A percentile compares a stretch with the other conserved stretches of the same genome.
phyloP scores from a whole-genome alignment of 345 rosid genomes.

The Cardamine resedifolia region DNA sequence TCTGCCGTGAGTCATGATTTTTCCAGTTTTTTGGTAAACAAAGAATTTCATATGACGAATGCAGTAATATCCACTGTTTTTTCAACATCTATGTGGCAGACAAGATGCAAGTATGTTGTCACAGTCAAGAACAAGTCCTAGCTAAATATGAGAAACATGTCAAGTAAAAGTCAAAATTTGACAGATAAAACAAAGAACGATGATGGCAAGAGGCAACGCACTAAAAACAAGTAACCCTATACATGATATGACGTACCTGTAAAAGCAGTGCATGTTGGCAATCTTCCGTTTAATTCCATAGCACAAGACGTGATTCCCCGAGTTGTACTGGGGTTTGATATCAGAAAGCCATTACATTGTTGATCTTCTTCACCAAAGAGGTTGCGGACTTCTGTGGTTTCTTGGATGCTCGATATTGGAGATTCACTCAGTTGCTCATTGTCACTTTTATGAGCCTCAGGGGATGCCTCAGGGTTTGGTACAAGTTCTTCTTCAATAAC shows the following conservation, averaged over 20 bases:
- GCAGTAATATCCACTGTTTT: background rate
- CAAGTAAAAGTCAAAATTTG: background rate
- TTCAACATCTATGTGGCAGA: background rate
- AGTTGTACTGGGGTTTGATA: slow-evolving; percentile 33
- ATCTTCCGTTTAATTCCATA: slow-evolving; percentile 31
- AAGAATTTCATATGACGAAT: background rate
- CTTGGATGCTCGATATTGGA: slow-evolving; percentile 33
- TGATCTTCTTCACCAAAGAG: slow-evolving; percentile 32
- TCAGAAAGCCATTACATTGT: slow-evolving; percentile 34
- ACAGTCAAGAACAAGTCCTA: background rate
- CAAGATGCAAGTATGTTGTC: background rate
- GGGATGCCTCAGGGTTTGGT: slow-evolving; percentile 33
- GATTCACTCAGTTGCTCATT: slow-evolving; percentile 28
- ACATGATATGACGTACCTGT: slow-evolving; percentile 36
- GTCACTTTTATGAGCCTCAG: slow-evolving; percentile 29
- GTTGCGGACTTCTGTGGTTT: slow-evolving; percentile 30
- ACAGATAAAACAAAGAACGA: background rate
- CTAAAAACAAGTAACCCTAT: slow-evolving; percentile 19
- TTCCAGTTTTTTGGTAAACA: background rate
- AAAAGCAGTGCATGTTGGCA: slow-evolving; percentile 37
- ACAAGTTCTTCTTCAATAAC: slow-evolving; percentile 62
- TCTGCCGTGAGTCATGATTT: background rate
- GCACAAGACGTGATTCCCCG: slow-evolving; percentile 34
- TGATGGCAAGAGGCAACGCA: background rate
- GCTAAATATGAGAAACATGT: background rate